Evolutionary conservation across 2,329 filamentous ascomycete species (phyloP), one percentile per base, ranked within the genome.

Genomic region (Cladosporium sp.): DNA sequence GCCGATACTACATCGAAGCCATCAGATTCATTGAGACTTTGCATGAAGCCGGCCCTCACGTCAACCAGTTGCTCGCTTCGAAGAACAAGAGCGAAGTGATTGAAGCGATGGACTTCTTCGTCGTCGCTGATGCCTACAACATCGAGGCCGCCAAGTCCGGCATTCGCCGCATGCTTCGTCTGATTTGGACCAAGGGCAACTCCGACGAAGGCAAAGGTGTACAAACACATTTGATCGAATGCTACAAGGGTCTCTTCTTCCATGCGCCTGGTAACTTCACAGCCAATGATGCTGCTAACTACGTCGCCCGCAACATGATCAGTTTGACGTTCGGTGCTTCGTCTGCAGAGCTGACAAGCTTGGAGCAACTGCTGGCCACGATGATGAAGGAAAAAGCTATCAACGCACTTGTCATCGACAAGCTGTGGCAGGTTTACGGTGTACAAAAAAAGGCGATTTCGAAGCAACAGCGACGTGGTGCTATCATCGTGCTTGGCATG

Each of bases 111-210:
- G 93, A 99, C 67, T 99, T 95, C 71, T 95, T 99, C 60, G 90
- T 95, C 60, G 83, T 96, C 39, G 86, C 93, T 39, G 91, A 99
- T 67, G 92, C 91, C 5, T 97, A 97, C 77, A 93, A 95, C 68
- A 86, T 99, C 52, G 88, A 96, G 68, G 89, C 93, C 59, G 90
- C 95, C 64, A 91, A 95, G 68, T 73, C 86, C 34, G 93, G 95
- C 51, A 97, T 99, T 63, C 83, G 92, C 53, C 86, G 90, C 51
- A 99, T 99, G 93, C 78, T 99, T 56, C 85, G 92, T 47, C 78
- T 99, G 17, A 99, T 99, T 68, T 99, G 93, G 93, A 99, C 93
- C 57, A 99, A 99, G 72, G 92, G 93, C 60, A 99, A 97, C 71
- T 97, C 90, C 62, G 93, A 99, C 63, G 95, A 99, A 76, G 93